Base-by-base conservation (phyloP, 2,329 filamentous ascomycete species). In the Cladophialophora immunda region DNA sequence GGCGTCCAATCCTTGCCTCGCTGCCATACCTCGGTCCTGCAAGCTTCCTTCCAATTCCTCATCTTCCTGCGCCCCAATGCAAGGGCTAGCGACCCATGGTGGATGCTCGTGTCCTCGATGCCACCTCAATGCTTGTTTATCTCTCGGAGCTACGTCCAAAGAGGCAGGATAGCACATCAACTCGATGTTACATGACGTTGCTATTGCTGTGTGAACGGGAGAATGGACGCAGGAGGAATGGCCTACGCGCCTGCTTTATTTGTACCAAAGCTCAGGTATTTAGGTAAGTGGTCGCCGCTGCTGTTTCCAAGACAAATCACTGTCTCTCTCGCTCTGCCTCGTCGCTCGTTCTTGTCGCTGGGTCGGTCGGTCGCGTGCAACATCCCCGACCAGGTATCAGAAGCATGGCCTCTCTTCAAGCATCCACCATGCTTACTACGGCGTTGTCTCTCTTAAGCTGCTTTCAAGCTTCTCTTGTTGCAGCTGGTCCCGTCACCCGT, bases 401-500 rank as follows among this genome's bases (percentile, higher is more conserved):
- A 32, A 64, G 17, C 27, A 67, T 67, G 64, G 62, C 62, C 15
- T 29, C 57, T 47, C 38, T 59, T 8, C 61, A 22, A 55, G 22
- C 61, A 19, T 57, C 54, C 58, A 45, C 54, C 58, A 54, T 65
- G 38, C 47, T 69, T 19, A 19, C 62, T 13, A 27, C 62, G 17
- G 58, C 55, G 9, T 32, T 70, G 36, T 64, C 62, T 9, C 32
- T 67, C n/a, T 30, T 67, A 58, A 54, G 61, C 36, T 70, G 62
- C 58, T 65, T 69, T 22, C 64, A 68, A 61, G 29, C 65, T 13
- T 58, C 62, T 13, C 36, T 64, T 29, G 58, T 64, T 56, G 50
- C 58, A 11, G 68, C 68, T 22, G 65, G 65, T 27, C 68, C 68
- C 15, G 55, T 70, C 11, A 30, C 36, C 25, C 68, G 62, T 34